Conservation (phyloP, 805 yeast genomes). For the Starmerella gropengiesseri region DNA sequence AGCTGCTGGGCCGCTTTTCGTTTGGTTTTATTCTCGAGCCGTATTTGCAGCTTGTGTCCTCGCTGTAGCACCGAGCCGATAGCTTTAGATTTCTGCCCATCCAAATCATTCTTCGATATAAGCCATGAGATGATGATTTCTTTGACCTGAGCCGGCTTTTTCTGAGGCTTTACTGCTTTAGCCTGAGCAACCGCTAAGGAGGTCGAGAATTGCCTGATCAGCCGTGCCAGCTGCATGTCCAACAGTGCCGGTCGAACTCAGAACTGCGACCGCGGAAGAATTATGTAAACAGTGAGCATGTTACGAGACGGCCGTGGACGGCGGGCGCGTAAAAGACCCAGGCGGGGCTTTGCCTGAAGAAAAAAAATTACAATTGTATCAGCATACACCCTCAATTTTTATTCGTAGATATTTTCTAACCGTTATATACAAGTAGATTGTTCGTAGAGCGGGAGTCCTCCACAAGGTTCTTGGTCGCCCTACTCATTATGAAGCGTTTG, state of each 20-base stretch:
- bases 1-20: slow-evolving; percentile 12
- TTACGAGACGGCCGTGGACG: too few species aligned
- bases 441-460: background rate
- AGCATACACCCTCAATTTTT: too few species aligned
- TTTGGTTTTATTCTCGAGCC: slow-evolving; percentile 21
- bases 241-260: background rate
- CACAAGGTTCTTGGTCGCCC: background rate
- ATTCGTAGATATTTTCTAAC: too few species aligned
- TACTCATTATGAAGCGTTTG: background rate
- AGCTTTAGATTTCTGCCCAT: slow-evolving; percentile 28
- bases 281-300: too few species aligned
- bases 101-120: slow-evolving; percentile 27
- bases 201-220: background rate
- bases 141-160: slow-evolving; percentile 17
- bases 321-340: too few species aligned
- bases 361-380: too few species aligned
- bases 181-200: background rate
- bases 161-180: slow-evolving; percentile 5
- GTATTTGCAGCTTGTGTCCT: slow-evolving; percentile 26
- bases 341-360: too few species aligned
- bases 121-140: slow-evolving; percentile 29
- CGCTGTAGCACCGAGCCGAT: slow-evolving; percentile 27
- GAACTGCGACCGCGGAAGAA: background rate
- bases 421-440: background rate
- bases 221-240: background rate